phyloP scores from a whole-genome alignment of 495 filamentous ascomycete genomes.

The Penicillium goetzii region DNA sequence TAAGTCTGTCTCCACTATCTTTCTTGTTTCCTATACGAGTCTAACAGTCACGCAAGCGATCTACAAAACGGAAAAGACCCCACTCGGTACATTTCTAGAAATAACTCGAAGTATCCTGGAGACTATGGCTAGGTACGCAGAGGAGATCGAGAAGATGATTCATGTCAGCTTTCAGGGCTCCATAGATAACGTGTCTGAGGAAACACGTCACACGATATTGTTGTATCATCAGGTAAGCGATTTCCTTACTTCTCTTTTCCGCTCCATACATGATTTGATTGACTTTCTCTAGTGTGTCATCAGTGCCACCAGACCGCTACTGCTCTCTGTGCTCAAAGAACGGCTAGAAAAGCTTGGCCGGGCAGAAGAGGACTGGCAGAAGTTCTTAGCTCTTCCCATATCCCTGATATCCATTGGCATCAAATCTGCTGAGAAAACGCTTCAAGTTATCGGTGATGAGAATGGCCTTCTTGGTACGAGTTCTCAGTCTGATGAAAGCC shows the following conservation, averaged over 20 bases:
- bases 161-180: constrained; percentile 30
- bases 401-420: constrained; percentile 41
- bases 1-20: constrained; percentile 6
- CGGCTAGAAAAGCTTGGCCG: constrained; percentile 33
- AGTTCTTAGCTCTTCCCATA: constrained; percentile 32
- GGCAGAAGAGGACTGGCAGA: constrained; percentile 34
- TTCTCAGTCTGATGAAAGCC: neutral
- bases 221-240: constrained; percentile 43
- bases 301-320: constrained; percentile 41
- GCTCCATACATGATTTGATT: neutral
- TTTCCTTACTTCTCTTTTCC: neutral
- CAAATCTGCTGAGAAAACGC: constrained; percentile 40
- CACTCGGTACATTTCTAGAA: constrained; percentile 38
- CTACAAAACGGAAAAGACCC: constrained; percentile 40
- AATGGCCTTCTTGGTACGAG: constrained; percentile 39
- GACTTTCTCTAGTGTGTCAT: constrained; percentile 36
- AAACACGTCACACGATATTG: constrained; percentile 39
- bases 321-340: constrained; percentile 41
- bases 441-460: constrained; percentile 39
- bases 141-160: constrained; percentile 40
- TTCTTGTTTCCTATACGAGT: neutral
- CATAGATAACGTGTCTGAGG: constrained; percentile 37
- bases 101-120: constrained; percentile 41
- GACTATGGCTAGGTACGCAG: constrained; percentile 35
- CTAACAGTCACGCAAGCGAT: constrained; percentile 25